Base-by-base conservation (phyloP, 2,329 filamentous ascomycete genomes). In the Claviceps sp. region DNA sequence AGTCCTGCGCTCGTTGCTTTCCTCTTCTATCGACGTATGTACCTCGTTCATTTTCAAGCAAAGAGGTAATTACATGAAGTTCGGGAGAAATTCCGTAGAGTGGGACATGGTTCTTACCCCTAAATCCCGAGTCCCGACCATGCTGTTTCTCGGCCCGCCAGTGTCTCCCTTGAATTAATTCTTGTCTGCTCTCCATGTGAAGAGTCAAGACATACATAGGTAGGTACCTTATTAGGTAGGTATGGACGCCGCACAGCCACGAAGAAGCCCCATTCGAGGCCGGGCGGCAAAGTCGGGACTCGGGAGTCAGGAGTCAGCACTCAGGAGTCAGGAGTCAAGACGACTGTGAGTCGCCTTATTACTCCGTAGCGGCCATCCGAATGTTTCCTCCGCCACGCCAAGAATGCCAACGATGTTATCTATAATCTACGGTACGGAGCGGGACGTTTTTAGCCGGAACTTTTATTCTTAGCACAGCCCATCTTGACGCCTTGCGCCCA, bases 91-190 rank as follows among this genome's bases (percentile, higher is more conserved):
- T 22, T 34, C 13, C n/a, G 14, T 47, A 40, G 23, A 16, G 13
- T 23, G 17, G 13, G 44, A 34, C 44, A 51, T 47, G 49, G 49
- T 46, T 51, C 36, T 13, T 38, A 44, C 40, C 34, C 36, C 49
- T 51, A 46, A 51, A 23, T 22, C 29, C 39, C 16, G 40, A 51
- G n/a, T 22, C 29, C 39, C 11, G 29, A 44, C 16, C 13, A 50
- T 26, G 48, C 26, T 29, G 38, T 45, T 45, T 11, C 34, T 34
- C 22, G 17, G 26, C 34, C 29, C 39, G 50, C 29, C 17, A 40
- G n/a, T 14, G 38, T 38, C 39, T 34, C 11, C 29, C 29, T n/a
- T 8, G n/a, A 17, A 29, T 29, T 11, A 37, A 37, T 16, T 16
- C 2, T 22, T 34, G 16, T 20, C 45, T 37, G 17, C 29, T 47